Evolutionary conservation across 768 basidiomycete species (phyloP), one percentile per base, ranked within the genome.

Genomic region (Leucocoprinus leucothites): DNA sequence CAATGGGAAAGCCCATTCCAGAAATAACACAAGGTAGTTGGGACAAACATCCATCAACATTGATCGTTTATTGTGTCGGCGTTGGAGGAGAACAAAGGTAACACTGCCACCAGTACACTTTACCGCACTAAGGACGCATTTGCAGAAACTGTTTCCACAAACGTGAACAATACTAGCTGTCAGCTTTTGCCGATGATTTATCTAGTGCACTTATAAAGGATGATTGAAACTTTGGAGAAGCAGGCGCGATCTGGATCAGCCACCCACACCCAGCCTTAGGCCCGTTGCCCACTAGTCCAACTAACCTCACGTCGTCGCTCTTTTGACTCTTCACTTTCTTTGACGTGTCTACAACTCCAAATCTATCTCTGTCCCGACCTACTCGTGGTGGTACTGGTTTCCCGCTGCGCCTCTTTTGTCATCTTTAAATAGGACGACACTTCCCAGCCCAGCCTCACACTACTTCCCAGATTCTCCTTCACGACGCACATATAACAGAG

Each of bases 201-300:
- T n/a, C 38, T 9, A 6, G 14, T 40, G 14, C 31, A 36, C 26
- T 35, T 56, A 56, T 56, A 48, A 56, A 31, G 47, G n/a, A 22
- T 11, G 38, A 14, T 22, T 25, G 40, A 35, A 26, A 5, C 14
- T 14, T 36, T 5, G 41, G 31, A 5, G 11, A 31, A 45, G 21
- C 47, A 56, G 45, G 59, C 49, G 63, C 63, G 65, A 64, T 67
- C 65, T 64, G 65, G 65, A 67, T 65, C 62, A 58, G 63, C 62
- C 63, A 41, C 47, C 57, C 48, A 13, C 16, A 8, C 16, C 16
- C 48, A 48, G 46, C 53, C 31, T 57, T 43, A 24, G 25, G 44
- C 56, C 47, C 49, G 16, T 44, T 46, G 14, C 51, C 34, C 36
- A 48, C 35, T 45, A 38, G 28, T 60, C 49, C 38, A 26, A 56